Evolutionary conservation across 768 basidiomycete genomes (phyloP), one percentile per base, ranked within the genome.

Genomic region (Boletellus sp.): DNA sequence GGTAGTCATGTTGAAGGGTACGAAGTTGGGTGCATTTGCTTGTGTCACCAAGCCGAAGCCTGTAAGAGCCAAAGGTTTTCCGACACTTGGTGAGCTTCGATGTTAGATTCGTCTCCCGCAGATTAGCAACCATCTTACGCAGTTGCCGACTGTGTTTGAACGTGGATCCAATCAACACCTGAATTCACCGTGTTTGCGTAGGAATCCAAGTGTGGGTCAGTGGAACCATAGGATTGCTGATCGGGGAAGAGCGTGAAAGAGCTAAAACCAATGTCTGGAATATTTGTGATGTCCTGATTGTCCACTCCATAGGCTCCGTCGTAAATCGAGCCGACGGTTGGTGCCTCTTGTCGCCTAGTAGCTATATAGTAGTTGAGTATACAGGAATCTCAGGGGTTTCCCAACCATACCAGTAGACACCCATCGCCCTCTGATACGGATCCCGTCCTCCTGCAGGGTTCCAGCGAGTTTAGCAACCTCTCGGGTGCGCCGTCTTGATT

Each of bases 211-310:
- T 69, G 73, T 15, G 79, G 75, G 60, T 83, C 80, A 23, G 64
- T 57, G 20, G 72, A 50, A 26, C 68, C 77, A 55, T 84, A 85
- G 33, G 65, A 61, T 52, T 79, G 74, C 62, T 87, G 85, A 58
- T 87, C 83, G 17, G 85, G 84, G 75, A 86, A 85, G 22, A 85
- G 55, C 50, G 79, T 81, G 73, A 84, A 84, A 16, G 79, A 72
- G 28, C 74, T 68, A 55, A 83, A 84, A 6, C 74, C 77, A 52
- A 87, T 78, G 11, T 76, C 35, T 0, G 79, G 79, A 49, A 82
- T 81, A 45, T 65, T 78, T 47, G 74, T 52, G 44, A 87, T 81
- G 52, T 86, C 85, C 56, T 83, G 78, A 48, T 77, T 79, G 61
- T 87, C 85, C 17, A 86, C 81, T 31, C 84, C 84, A 31, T 71